Base-by-base conservation (phyloP, 805 yeast species). In the Monosporozyma servazzii region DNA sequence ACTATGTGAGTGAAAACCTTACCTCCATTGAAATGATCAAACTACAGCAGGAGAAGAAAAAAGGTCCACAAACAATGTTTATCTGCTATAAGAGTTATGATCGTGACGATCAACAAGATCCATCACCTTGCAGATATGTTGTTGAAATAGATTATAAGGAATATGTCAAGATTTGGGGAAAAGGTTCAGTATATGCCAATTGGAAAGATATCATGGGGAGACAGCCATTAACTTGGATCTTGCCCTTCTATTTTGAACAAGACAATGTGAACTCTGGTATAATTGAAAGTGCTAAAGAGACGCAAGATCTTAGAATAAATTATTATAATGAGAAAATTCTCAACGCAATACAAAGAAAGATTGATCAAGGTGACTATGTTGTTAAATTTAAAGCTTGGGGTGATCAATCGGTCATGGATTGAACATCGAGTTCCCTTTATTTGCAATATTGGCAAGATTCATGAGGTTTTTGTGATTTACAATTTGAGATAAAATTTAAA, bases 1-100 rank as follows among this genome's bases (percentile, higher is more conserved):
- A 66, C 45, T 80, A 78, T 58, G 69, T 84, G 21, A 47, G 56
- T 1, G 53, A 54, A 7, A 83, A 85, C 56, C 66, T 73, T 52
- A 78, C 87, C 0, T 75, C 88, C 0, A 60, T 87, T 11, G 91
- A 85, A 33, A 44, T 27, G 31, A 13, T 41, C 3, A 5, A 41
- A 2, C 23, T 41, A 41, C 44, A 41, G 17, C 23, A 20, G 17
- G 41, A 37, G 17, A 23, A 45, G 45, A 48, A 17, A 27, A 15
- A 15, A 10, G 47, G 23, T 44, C 20, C 48, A 48, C 23, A 57
- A 56, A 45, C 58, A 59, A 57, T 58, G 48, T 64, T 42, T 49
- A 68, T 69, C 33, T 63, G 66, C 47, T 57, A 54, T 49, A 51
- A 58, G 15, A 20, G 23, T 13, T 37, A 9, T 37, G 23, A 37